phyloP scores from a whole-genome alignment of 768 basidiomycete species.

The Lactarius deliciosus region DNA sequence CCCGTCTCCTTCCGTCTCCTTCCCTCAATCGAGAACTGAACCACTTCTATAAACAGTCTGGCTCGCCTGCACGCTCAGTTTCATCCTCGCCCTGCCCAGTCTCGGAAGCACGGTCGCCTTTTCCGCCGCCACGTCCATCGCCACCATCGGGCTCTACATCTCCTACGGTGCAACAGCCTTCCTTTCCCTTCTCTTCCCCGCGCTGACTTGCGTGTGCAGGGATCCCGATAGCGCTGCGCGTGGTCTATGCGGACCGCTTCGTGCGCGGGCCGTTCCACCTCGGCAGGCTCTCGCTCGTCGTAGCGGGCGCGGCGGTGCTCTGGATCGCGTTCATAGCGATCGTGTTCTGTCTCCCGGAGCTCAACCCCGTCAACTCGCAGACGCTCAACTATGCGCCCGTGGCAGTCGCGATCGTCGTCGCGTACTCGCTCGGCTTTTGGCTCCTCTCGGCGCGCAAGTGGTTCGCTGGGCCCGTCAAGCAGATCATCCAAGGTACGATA shows the following conservation, averaged over 20 bases:
- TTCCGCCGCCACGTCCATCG: slow-evolving; percentile 53
- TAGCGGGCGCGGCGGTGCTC: slow-evolving; percentile 53
- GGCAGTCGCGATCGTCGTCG: slow-evolving; percentile 69
- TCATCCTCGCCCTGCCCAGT: slow-evolving; percentile 71
- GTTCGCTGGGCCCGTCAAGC: slow-evolving; percentile 70
- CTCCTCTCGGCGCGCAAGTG: slow-evolving; percentile 66
- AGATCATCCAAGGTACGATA: slow-evolving; percentile 42
- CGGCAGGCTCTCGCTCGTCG: slow-evolving; percentile 58
- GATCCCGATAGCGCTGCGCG: slow-evolving; percentile 68
- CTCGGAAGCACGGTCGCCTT: slow-evolving; percentile 74
- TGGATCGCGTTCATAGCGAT: slow-evolving; percentile 77
- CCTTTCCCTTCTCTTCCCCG: background rate
- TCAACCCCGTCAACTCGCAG: slow-evolving; percentile 67
- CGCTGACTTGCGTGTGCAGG: slow-evolving; percentile 35
- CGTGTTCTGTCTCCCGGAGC: slow-evolving; percentile 69
- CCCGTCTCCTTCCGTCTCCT: slow-evolving; percentile 32
- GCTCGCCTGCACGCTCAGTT: slow-evolving; percentile 75
- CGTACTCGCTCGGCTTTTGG: slow-evolving; percentile 70
- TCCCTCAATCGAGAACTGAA: background rate
- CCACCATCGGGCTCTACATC: slow-evolving; percentile 75
- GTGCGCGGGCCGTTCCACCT: slow-evolving; percentile 72
- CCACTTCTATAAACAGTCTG: slow-evolving; percentile 53
- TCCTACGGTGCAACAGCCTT: slow-evolving; percentile 53
- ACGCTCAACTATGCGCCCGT: slow-evolving; percentile 77
- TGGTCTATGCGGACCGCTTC: slow-evolving; percentile 59